phyloP scores from a whole-genome alignment of 495 filamentous ascomycete genomes.

The Trichoderma virens region DNA sequence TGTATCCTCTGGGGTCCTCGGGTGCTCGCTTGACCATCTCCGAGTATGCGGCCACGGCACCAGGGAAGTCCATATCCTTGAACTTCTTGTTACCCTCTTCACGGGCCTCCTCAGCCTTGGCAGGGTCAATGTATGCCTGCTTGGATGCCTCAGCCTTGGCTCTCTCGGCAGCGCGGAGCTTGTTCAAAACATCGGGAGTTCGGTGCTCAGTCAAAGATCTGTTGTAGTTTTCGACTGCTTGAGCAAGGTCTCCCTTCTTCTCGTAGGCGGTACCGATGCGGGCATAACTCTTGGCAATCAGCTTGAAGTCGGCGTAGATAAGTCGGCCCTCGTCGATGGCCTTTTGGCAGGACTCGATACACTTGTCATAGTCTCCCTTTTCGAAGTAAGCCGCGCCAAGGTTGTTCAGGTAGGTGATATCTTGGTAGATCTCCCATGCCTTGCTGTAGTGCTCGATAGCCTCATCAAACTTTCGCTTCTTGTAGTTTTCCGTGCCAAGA shows the following conservation, averaged over 20 bases:
- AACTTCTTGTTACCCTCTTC: constrained; percentile 93
- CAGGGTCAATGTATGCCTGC: constrained; percentile 79
- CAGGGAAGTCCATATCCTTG: constrained; percentile 95
- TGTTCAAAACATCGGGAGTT: constrained; percentile 85
- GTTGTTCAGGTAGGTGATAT: constrained; percentile 97
- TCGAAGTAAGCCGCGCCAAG: constrained; percentile 90
- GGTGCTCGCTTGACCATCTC: constrained; percentile 98
- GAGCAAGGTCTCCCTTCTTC: constrained; percentile 70
- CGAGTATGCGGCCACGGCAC: constrained; percentile 84
- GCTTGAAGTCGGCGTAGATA: constrained; percentile 89
- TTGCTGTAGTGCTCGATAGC: constrained; percentile 94
- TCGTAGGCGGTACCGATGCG: constrained; percentile 88
- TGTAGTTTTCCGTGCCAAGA: constrained; percentile 90
- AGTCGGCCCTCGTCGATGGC: constrained; percentile 84
- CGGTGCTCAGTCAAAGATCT: constrained; percentile 94
- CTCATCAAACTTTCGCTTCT: constrained; percentile 91
- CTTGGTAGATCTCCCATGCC: constrained; percentile 90
- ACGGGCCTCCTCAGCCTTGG: constrained; percentile 89
- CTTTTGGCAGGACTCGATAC: constrained; percentile 77
- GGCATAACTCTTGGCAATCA: constrained; percentile 92
- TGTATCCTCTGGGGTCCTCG: constrained; percentile 88
- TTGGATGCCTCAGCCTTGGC: constrained; percentile 68
- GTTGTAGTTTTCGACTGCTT: constrained; percentile 86
- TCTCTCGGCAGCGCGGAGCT: constrained; percentile 91
- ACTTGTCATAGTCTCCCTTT: constrained; percentile 83